Evolutionary conservation across 768 basidiomycete species (phyloP).

Genomic region (Auricularia heimuer): DNA sequence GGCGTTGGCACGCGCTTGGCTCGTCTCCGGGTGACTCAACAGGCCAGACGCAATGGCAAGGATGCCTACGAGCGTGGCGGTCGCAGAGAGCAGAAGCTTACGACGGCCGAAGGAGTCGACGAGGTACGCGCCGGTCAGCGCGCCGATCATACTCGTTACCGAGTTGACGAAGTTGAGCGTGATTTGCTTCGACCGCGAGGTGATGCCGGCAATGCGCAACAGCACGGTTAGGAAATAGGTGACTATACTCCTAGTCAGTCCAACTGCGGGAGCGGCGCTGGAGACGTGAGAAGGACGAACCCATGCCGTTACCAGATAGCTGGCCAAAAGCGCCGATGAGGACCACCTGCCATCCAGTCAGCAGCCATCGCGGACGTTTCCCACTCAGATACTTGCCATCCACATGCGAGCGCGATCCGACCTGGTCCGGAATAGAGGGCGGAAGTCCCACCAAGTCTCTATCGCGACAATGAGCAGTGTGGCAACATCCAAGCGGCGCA

Average conservation of each 20-base stretch:
- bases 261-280: neutral
- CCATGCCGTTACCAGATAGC: conserved; percentile 39
- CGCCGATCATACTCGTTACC: conserved; percentile 36
- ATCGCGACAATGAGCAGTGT: neutral
- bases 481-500: neutral
- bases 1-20: conserved; percentile 32
- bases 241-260: conserved; percentile 10
- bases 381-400: conserved; percentile 18
- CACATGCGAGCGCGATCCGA: conserved; percentile 38
- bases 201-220: conserved; percentile 18
- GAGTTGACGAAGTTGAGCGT: conserved; percentile 44
- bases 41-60: conserved; percentile 40
- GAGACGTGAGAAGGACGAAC: neutral
- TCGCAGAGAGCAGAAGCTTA: conserved; percentile 33
- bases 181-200: conserved; percentile 15
- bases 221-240: conserved; percentile 36
- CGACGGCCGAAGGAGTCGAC: conserved; percentile 42
- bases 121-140: conserved; percentile 31
- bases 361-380: no score
- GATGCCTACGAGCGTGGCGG: conserved; percentile 27
- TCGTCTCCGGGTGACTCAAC: conserved; percentile 27
- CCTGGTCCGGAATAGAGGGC: conserved; percentile 36
- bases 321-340: conserved; percentile 36
- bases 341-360: conserved; percentile 21
- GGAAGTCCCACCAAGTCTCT: conserved; percentile 42